Evolutionary conservation across 805 yeast genomes (phyloP), one percentile per base, ranked within the genome.

Genomic region (Yarrowia sp.): DNA sequence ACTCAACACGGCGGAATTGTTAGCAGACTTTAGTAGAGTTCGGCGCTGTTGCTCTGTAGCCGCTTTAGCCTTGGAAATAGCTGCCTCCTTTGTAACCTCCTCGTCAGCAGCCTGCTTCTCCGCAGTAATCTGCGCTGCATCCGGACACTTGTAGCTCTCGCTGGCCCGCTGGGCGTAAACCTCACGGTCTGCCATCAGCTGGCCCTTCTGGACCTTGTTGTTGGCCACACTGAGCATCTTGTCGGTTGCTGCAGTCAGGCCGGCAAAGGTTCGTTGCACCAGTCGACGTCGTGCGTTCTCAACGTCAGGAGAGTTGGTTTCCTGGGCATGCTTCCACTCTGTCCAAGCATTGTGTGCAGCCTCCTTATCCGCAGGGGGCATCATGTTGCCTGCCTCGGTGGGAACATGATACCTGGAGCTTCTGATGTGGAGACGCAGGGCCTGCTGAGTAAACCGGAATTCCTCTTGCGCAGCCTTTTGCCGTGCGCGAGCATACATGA

Each of bases 401-500:
- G 63, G 50, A 7, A 8, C 10, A 33, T 17, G 14, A 30, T 30
- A 58, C 15, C 3, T 10, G 10, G 30, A 9, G 46, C 9, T 39
- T 9, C 9, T 9, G 24, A 24, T 9, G 36, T 55, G 44, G 2
- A 24, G 34, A 6, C 46, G 36, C 17, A 55, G 61, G n/a, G 36
- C 36, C 38, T 24, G 44, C 12, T 55, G 61, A 8, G 24, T 55
- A 13, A 55, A 38, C 38, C 61, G 61, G 46, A 9, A 3, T 38
- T 55, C 61, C 46, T 55, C 61, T 15, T 9, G 7, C 6, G 34
- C 46, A 9, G 61, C 61, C 46, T 40, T 39, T n/a, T 55, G 46
- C 7, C 15, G 20, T 4, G 61, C 58, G 14, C 58, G 33, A 3
- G 58, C 43, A 6, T 9, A 8, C 58, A 52, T 52, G 12, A 52